Evolutionary conservation across 768 basidiomycete species (phyloP), one percentile per base, ranked within the genome.

Genomic region (Mycena polygramma): DNA sequence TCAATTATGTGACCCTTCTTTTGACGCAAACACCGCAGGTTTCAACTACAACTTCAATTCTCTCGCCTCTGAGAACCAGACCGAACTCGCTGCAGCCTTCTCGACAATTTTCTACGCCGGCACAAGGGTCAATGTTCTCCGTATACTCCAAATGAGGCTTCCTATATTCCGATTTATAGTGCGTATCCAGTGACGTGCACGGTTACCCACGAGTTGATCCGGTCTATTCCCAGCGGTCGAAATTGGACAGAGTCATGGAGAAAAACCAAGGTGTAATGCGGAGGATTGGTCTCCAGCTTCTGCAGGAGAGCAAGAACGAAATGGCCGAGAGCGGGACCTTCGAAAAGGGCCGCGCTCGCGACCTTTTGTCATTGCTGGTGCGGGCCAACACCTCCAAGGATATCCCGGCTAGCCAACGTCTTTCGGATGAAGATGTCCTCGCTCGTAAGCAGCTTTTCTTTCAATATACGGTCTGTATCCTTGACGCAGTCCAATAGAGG

Each of bases 371-470:
- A 0, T 73, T 92, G 35, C 81, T 93, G 7, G 81, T 92, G 51
- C 84, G 84, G 67, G 91, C 91, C 4, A 93, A 93, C 75, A 86
- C 90, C 81, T 86, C 89, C 0, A 86, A 84, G 0, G 89, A 93
- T 74, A 72, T 90, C 8, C 85, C 87, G 0, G 85, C 86, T 11
- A 80, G 73, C 53, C 90, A 91, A 75, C 80, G 81, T 43, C 79
- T 93, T 80, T 84, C 84, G 0, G 92, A 93, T 63, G 84, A 84
- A 37, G 92, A 93, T 63, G 51, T 63, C 19, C 35, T 63, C 20
- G 62, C 62, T 43, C 62, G 62, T 63, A 30, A 24, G 62, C 30
- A 30, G 7, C 17, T 7, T 46, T 46, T 14, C 3, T 20, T 46
- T 20, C 6, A 6, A 46, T 46, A 2, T 15, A 3, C 19, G 15